Base-by-base conservation (phyloP, 306 rosid genomes). In the Canavalia ensiformis region DNA sequence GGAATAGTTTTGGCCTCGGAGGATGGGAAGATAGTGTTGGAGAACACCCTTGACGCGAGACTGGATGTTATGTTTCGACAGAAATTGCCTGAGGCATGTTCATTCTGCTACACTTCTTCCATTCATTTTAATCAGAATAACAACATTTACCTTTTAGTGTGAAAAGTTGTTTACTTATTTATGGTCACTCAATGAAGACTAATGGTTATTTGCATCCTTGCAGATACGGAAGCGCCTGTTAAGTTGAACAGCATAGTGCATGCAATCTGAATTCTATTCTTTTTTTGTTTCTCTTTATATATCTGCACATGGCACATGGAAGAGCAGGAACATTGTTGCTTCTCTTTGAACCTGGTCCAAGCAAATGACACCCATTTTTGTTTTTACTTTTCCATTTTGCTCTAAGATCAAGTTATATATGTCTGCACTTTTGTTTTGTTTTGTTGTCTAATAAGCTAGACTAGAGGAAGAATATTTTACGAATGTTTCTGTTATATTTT, bases 21-120 rank as follows among this genome's bases (percentile, higher is more conserved):
- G 72, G 93, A 91, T 72, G 96, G 96, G 56, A 91, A 88, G 85
- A 91, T 89, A 29, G 96, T 88, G 81, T 77, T 82, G 57, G 93
- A 89, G 76, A 91, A 87, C 87, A 91, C 92, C 39, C 93, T 91
- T 1, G 91, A 88, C 2, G 92, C 93, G 0, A 60, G 92, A 2
- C 76, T 91, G 50, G 92, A 89, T 57, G 90, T 89, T 25, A 68
- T 89, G 39, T 91, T 83, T 74, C 82, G 90, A 3, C 89, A 86
- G 75, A 89, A 91, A 59, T 78, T 91, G 5, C 96, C 96, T 0
- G 84, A 89, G 94, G 94, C 85, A 72, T 63, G 88, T 74, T 74
- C 68, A 57, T 54, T 56, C 33, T 34, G 47, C 62, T 12, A 6
- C 34, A 82, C 50, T 52, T 9, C 18, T 18, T 18, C 25, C 25